Percentiles rank a stretch among this genome's conserved stretches.
Evolutionary conservation across 257 asterid species (phyloP).

Genomic region (Echium plantagineum): DNA sequence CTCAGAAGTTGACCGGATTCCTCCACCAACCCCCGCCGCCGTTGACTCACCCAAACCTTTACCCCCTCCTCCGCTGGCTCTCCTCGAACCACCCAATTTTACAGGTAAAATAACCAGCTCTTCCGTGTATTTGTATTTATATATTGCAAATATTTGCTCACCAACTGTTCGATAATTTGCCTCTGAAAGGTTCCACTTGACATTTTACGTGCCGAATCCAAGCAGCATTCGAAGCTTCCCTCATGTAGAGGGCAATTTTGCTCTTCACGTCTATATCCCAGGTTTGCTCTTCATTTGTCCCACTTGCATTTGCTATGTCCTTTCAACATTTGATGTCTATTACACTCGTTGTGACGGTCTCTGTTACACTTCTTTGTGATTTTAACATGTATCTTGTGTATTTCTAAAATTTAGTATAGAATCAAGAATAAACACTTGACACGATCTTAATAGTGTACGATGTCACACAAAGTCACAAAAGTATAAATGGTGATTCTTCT

Average conservation of each 20-base stretch:
- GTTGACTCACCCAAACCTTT: conserved; percentile 23
- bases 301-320: too few species aligned
- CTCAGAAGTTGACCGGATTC: conserved; percentile 31
- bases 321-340: too few species aligned
- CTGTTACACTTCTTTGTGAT: too few species aligned
- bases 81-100: conserved; percentile 53
- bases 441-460: conserved; percentile 2
- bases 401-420: too few species aligned
- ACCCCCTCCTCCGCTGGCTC: conserved; percentile 78
- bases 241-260: conserved; percentile 80
- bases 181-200: conserved; percentile 35
- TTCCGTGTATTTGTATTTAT: neutral
- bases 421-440: neutral
- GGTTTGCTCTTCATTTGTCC: conserved; percentile 29
- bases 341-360: too few species aligned
- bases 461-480: too few species aligned
- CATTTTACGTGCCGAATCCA: conserved; percentile 23
- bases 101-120: conserved; percentile 19
- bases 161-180: conserved; percentile 31
- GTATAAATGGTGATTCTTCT: too few species aligned
- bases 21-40: conserved; percentile 9
- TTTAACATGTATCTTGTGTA: too few species aligned
- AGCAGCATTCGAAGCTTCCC: conserved; percentile 75
- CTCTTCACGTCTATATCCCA: conserved; percentile 85
- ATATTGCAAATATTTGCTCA: conserved; percentile 3